Percentiles rank a stretch among this genome's conserved stretches.
phyloP scores from a whole-genome alignment of 108 stramenopile genomes.

The Aureococcus anophagefferens region DNA sequence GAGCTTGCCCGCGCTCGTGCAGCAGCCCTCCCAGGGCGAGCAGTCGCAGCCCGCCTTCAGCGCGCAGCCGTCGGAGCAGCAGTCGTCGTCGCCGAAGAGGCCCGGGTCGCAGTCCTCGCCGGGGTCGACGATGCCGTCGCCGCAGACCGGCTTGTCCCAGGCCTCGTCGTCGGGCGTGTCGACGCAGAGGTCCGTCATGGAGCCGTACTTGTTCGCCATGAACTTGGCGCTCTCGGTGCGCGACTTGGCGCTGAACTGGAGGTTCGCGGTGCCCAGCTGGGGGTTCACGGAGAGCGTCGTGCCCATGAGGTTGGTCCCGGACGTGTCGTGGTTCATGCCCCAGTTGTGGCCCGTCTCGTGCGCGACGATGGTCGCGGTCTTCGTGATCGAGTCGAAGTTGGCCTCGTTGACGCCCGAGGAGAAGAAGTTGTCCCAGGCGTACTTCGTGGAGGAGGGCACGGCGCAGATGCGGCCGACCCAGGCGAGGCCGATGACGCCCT shows the following conservation, averaged over 20 bases:
- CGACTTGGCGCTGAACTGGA: background rate
- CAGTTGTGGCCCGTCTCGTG: conserved; percentile 14
- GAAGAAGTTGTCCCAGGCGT: background rate
- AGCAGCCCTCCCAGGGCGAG: background rate
- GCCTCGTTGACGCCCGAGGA: background rate
- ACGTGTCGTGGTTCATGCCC: conserved; percentile 5
- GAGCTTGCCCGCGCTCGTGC: background rate
- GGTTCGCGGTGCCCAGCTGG: no score
- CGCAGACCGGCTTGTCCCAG: background rate
- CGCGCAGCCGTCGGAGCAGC: background rate
- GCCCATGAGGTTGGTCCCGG: background rate
- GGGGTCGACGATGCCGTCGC: background rate
- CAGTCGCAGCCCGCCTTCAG: background rate
- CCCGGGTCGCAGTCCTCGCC: background rate
- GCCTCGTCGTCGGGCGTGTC: background rate
- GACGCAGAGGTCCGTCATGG: background rate
- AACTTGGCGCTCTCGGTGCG: background rate
- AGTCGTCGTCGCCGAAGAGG: background rate
- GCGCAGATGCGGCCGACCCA: background rate
- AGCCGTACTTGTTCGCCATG: background rate
- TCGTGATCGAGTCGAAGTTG: background rate
- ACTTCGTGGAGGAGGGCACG: no score
- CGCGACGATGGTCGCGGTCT: background rate
- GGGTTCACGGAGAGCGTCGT: background rate
- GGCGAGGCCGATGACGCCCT: background rate